These are phyloP conservation scores for Grosmannia penicillata DNA, from an alignment of 2,329 filamentous ascomycete genomes.

Conservation along the genomic window DNA sequence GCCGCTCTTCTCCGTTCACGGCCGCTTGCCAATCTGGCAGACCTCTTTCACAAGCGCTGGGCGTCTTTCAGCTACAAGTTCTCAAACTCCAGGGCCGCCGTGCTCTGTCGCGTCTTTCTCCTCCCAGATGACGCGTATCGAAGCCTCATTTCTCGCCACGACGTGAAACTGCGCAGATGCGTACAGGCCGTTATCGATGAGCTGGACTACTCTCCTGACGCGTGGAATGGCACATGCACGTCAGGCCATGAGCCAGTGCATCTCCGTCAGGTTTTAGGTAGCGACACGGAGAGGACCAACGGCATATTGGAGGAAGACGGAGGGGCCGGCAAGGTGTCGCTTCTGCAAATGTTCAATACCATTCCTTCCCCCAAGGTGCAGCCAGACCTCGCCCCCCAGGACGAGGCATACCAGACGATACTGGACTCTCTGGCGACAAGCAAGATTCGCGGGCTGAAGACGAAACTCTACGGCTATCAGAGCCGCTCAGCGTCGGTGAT, in stretches of 20 bases:
- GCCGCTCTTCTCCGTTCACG: constrained; percentile 4
- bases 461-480: constrained; percentile 64
- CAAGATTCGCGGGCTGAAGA: constrained; percentile 41
- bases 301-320: neutral
- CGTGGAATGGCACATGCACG: constrained; percentile 29
- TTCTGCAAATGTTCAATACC: constrained; percentile 60
- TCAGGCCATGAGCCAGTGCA: neutral
- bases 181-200: constrained; percentile 32
- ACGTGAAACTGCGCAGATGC: constrained; percentile 26
- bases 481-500: constrained; percentile 66
- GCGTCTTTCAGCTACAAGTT: constrained; percentile 21
- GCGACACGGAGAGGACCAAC: constrained; percentile 4
- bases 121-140: constrained; percentile 52
- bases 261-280: neutral
- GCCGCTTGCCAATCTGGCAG: constrained; percentile 4
- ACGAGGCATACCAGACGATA: constrained; percentile 34
- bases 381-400: constrained; percentile 29
- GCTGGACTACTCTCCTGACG: constrained; percentile 38
- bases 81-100: no score
- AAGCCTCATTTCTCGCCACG: constrained; percentile 32
- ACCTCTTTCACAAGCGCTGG: constrained; percentile 25
- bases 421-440: constrained; percentile 41
- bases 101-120: constrained; percentile 43
- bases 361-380: constrained; percentile 52
- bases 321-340: constrained; percentile 27